Percentiles rank a stretch among this genome's conserved stretches.
These are phyloP conservation scores for Diplosphaera chodatii DNA, from an alignment of 139 green algal genomes.

Conservation along the genomic window DNA sequence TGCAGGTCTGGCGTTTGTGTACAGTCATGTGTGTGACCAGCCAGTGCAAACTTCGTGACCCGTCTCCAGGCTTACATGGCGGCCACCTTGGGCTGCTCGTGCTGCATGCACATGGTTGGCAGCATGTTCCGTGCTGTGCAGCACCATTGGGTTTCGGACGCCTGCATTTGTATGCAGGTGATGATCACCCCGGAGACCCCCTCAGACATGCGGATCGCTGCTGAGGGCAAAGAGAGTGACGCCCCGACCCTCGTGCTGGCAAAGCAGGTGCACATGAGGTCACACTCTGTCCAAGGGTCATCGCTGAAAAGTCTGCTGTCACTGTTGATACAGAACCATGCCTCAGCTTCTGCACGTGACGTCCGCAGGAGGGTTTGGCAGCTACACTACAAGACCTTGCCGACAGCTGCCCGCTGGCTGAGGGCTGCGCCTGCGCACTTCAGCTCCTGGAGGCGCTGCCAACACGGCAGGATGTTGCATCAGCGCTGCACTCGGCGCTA, in stretches of 20 bases:
- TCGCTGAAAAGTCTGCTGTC: too few relatives aligned
- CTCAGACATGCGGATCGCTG: slow-evolving; percentile 20
- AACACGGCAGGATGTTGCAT: slow-evolving; percentile 28
- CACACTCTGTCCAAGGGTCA: too few relatives aligned
- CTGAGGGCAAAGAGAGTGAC: slow-evolving; percentile 1
- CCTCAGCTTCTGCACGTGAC: too few relatives aligned
- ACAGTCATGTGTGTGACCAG: too few relatives aligned
- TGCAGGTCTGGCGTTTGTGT: neutral
- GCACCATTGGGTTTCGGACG: neutral
- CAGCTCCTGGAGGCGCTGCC: slow-evolving; percentile 53
- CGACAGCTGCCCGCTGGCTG: slow-evolving; percentile 18
- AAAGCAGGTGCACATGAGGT: neutral
- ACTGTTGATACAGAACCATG: too few relatives aligned
- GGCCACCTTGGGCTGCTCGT: too few relatives aligned
- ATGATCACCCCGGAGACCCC: slow-evolving; percentile 18
- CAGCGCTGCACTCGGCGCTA: slow-evolving; percentile 2
- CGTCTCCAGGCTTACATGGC: neutral
- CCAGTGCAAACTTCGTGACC: too few relatives aligned
- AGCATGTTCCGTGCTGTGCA: too few relatives aligned
- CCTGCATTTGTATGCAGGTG: slow-evolving; percentile 2
- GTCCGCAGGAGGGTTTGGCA: slow-evolving; percentile 34
- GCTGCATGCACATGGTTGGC: too few relatives aligned
- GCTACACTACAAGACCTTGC: slow-evolving; percentile 45
- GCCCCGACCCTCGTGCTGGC: slow-evolving; percentile 9
- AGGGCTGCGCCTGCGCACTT: slow-evolving; percentile 8